These are phyloP conservation scores for Zygotorulaspora mrakii DNA, from an alignment of 1,139 yeast species.

Conservation along the genomic window DNA sequence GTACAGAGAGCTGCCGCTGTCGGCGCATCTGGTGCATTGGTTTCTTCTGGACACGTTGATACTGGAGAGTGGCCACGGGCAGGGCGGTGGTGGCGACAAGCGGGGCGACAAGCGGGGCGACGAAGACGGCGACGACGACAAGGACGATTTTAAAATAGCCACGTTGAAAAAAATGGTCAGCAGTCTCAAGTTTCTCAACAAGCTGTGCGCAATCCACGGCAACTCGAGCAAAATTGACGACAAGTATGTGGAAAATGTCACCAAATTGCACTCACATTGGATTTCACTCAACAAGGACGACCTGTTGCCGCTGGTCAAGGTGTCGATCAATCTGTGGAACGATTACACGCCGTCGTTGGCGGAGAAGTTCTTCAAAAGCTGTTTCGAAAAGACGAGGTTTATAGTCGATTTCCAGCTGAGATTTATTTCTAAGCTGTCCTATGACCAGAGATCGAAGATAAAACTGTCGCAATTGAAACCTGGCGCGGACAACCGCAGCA, in stretches of 20 bases:
- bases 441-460: conserved; percentile 26
- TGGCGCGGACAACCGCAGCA: conserved; percentile 6
- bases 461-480: conserved; percentile 22
- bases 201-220: conserved; percentile 22
- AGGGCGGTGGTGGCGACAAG: conserved; percentile 4
- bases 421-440: conserved; percentile 24
- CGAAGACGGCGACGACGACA: conserved; percentile 8
- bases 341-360: conserved; percentile 25
- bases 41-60: conserved; percentile 26
- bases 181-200: conserved; percentile 24
- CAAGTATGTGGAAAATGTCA: conserved; percentile 17
- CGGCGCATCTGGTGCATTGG: conserved; percentile 27
- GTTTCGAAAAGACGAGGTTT: conserved; percentile 31
- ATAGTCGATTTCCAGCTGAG: conserved; percentile 33
- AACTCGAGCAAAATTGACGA: conserved; percentile 13
- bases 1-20: conserved; percentile 23
- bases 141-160: conserved; percentile 14
- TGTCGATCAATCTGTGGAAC: conserved; percentile 34
- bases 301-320: conserved; percentile 18
- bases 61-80: neutral
- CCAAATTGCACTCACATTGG: conserved; percentile 17
- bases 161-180: conserved; percentile 24
- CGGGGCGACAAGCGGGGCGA: neutral
- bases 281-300: conserved; percentile 13
- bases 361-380: conserved; percentile 30